These are phyloP conservation scores for Ascochyta clinopodiicola DNA, from an alignment of 2,329 filamentous ascomycete genomes.

Conservation along the genomic window DNA sequence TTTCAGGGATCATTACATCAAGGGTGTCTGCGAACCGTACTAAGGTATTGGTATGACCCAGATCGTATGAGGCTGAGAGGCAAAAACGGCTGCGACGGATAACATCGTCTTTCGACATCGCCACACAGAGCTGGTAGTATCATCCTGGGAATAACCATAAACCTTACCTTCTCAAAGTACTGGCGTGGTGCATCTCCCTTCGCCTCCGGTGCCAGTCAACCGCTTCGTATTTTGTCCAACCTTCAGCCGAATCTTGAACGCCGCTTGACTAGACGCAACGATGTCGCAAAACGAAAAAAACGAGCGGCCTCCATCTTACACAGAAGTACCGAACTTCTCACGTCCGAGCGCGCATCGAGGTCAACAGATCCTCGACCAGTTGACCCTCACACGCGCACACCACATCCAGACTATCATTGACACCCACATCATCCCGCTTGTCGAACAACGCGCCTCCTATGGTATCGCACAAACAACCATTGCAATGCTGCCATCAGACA, in stretches of 20 bases:
- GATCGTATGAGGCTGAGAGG: slow-evolving; percentile 18
- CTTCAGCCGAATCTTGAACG: background rate
- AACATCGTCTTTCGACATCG: background rate
- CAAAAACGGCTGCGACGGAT: slow-evolving; percentile 7
- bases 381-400: slow-evolving; percentile 49
- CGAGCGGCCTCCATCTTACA: slow-evolving; percentile 33
- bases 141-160: background rate
- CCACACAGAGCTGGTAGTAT: background rate
- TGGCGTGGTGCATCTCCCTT: background rate
- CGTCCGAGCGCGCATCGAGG: slow-evolving; percentile 21
- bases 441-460: slow-evolving; percentile 49
- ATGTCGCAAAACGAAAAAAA: slow-evolving; percentile 25
- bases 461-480: slow-evolving; percentile 54
- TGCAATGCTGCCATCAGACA: slow-evolving; percentile 54
- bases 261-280: background rate
- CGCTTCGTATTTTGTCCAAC: background rate
- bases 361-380: slow-evolving; percentile 44
- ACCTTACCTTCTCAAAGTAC: background rate
- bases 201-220: background rate
- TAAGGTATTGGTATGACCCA: slow-evolving; percentile 15
- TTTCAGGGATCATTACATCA: background rate
- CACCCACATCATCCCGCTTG: slow-evolving; percentile 50
- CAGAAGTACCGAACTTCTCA: slow-evolving; percentile 25
- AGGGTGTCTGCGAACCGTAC: background rate
- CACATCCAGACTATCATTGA: slow-evolving; percentile 51